These are phyloP conservation scores for Conticribra weissflogii DNA, from an alignment of 108 stramenopile genomes.

Conservation along the genomic window DNA sequence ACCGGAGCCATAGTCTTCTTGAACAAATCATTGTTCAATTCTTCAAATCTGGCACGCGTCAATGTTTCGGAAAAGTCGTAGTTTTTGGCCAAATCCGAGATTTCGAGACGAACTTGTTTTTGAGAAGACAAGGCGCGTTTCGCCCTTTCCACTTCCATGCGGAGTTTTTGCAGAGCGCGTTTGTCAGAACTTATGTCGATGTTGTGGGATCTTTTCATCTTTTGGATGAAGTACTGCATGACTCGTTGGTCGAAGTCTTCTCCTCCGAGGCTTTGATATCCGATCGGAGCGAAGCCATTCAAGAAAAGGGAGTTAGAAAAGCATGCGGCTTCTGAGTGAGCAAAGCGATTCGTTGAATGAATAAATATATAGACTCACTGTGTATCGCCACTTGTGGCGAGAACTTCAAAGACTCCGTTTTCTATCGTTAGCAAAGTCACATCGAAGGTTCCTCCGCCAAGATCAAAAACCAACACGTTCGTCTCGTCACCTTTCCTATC, in stretches of 20 bases:
- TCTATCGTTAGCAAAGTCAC: slow-evolving; percentile 57
- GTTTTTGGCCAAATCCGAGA: slow-evolving; percentile 83
- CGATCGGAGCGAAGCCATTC: not conserved
- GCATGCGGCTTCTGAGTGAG: too few relatives aligned
- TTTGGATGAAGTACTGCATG: slow-evolving; percentile 92
- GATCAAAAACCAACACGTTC: slow-evolving; percentile 96
- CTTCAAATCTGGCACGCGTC: slow-evolving; percentile 85
- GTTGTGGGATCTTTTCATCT: slow-evolving; percentile 81
- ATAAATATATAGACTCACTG: slow-evolving; percentile 51
- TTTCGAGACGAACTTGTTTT: slow-evolving; percentile 84
- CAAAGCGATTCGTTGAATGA: too few relatives aligned
- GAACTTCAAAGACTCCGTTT: slow-evolving; percentile 92
- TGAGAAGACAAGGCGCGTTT: slow-evolving; percentile 89
- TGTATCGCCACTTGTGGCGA: slow-evolving; percentile 90
- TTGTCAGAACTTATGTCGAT: slow-evolving; percentile 83
- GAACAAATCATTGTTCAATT: slow-evolving; percentile 76
- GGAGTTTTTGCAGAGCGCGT: slow-evolving; percentile 87
- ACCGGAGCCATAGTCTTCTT: slow-evolving; percentile 97
- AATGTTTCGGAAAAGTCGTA: slow-evolving; percentile 86
- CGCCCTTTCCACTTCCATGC: slow-evolving; percentile 88
- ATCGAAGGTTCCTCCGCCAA: slow-evolving; percentile 42
- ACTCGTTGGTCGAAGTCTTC: slow-evolving; percentile 95
- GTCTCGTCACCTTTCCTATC: slow-evolving; percentile 91
- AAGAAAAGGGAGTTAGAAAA: not conserved
- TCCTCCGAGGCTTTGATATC: slow-evolving; percentile 60